Evolutionary conservation across 2,329 filamentous ascomycete genomes (phyloP).

Genomic region (Cryphonectria parasitica): DNA sequence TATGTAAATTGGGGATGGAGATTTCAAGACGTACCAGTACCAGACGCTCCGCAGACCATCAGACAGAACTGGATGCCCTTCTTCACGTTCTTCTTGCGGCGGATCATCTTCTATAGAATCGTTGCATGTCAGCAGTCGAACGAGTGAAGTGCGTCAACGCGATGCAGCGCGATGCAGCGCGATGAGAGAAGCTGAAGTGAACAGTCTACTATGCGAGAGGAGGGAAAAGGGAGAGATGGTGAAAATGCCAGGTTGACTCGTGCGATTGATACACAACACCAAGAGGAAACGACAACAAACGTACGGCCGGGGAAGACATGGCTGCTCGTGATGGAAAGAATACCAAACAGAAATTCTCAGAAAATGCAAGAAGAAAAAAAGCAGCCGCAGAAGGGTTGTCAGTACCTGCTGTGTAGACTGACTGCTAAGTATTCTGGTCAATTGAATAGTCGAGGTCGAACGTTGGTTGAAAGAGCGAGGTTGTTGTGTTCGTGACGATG

Average conservation of each 20-base stretch:
- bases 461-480: slow-evolving; percentile 4
- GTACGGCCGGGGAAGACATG: slow-evolving; percentile 36
- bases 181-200: slow-evolving; percentile 10
- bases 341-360: slow-evolving; percentile 10
- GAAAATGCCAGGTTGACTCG: slow-evolving; percentile 16
- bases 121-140: slow-evolving; percentile 36
- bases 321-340: slow-evolving; percentile 1
- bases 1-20: slow-evolving; percentile 24
- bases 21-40: slow-evolving; percentile 74
- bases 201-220: background rate
- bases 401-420: slow-evolving; percentile 16
- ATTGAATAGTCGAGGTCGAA: slow-evolving; percentile 11
- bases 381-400: background rate
- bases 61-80: slow-evolving; percentile 99
- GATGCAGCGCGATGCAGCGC: slow-evolving; percentile 25
- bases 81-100: slow-evolving; percentile 99
- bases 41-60: slow-evolving; percentile 99
- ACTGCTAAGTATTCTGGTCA: slow-evolving; percentile 14
- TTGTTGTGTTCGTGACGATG: slow-evolving; percentile 15
- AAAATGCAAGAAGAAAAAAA: slow-evolving; percentile 3
- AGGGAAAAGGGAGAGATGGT: background rate
- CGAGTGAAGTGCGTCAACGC: slow-evolving; percentile 20
- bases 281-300: slow-evolving; percentile 28
- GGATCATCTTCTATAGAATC: slow-evolving; percentile 79
- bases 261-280: slow-evolving; percentile 19